Percentiles rank a stretch among this genome's conserved stretches.
These are phyloP conservation scores for Ambrosia artemisiifolia DNA, from an alignment of 129 eudicot species.

Conservation along the genomic window DNA sequence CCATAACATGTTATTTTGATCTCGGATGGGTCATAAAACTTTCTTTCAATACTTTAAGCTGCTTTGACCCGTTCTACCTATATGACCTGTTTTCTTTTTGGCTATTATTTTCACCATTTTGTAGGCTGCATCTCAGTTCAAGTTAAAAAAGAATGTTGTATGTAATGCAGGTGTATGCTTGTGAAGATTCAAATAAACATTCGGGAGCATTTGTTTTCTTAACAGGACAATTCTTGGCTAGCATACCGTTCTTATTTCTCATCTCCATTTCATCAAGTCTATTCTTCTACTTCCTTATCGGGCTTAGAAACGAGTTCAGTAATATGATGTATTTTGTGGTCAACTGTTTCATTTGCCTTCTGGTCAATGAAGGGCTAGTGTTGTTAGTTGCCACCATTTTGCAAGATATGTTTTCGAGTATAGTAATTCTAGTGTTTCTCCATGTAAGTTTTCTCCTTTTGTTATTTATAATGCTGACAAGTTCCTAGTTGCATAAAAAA, in stretches of 20 bases:
- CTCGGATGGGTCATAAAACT: background rate
- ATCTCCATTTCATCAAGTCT: conserved; percentile 85
- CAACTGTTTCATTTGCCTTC: conserved; percentile 77
- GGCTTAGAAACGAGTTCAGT: conserved; percentile 69
- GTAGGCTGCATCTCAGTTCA: background rate
- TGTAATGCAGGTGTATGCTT: conserved; percentile 52
- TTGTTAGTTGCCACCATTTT: conserved; percentile 58
- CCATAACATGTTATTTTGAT: background rate
- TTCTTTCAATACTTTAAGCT: background rate
- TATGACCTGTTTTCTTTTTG: background rate
- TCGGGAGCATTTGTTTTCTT: conserved; percentile 73
- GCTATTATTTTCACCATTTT: background rate
- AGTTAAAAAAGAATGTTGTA: background rate
- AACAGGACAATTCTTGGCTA: conserved; percentile 73
- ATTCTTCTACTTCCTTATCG: conserved; percentile 75
- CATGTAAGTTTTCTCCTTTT: conserved; percentile 53
- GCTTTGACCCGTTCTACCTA: background rate
- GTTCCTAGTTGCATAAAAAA: background rate
- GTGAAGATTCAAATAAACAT: conserved; percentile 75
- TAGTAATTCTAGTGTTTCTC: conserved; percentile 45
- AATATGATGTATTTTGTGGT: conserved; percentile 81
- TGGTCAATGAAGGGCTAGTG: conserved; percentile 79
- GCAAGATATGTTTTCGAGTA: conserved; percentile 76
- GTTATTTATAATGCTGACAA: background rate
- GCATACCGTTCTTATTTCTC: conserved; percentile 83